Evolutionary conservation across 208 protist genomes (phyloP).

Genomic region (Acanthamoeba lenticulata): DNA sequence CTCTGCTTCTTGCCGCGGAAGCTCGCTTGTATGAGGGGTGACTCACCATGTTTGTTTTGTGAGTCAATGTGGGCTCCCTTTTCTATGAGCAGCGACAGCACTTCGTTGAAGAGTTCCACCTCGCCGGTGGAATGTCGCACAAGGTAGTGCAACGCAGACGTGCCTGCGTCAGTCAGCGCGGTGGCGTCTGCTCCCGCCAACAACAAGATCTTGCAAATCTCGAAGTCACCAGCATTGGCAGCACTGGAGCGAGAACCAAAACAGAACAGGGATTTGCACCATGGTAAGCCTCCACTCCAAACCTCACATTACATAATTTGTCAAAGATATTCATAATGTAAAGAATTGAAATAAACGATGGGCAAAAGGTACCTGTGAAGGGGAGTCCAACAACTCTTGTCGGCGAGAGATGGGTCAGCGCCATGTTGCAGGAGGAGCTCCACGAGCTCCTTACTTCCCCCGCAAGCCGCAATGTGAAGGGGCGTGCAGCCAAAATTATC

Average conservation of each 20-base stretch:
- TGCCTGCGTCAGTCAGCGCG: constrained; percentile 56
- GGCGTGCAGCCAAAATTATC: constrained; percentile 44
- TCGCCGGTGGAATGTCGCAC: constrained; percentile 72
- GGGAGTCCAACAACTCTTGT: constrained; percentile 54
- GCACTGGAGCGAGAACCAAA: constrained; percentile 19
- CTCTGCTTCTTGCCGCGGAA: constrained; percentile 70
- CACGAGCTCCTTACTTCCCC: background rate
- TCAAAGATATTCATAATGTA: background rate
- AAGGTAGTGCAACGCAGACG: constrained; percentile 77
- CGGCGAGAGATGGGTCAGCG: background rate
- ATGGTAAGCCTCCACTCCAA: background rate
- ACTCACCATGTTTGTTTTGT: constrained; percentile 79
- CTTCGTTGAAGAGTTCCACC: constrained; percentile 71
- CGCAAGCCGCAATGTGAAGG: constrained; percentile 60
- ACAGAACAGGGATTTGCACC: background rate
- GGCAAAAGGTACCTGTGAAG: constrained; percentile 46
- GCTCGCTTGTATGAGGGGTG: constrained; percentile 77
- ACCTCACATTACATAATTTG: background rate
- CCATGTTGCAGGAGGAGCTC: constrained; percentile 32
- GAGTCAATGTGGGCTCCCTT: constrained; percentile 78
- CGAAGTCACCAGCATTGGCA: constrained; percentile 43
- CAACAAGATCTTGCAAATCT: constrained; percentile 50
- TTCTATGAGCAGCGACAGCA: constrained; percentile 75
- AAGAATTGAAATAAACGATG: background rate
- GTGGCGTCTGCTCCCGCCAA: constrained; percentile 11